Conservation (phyloP, 176 grass and related monocot genomes). For the Alloteropsis semialata region DNA sequence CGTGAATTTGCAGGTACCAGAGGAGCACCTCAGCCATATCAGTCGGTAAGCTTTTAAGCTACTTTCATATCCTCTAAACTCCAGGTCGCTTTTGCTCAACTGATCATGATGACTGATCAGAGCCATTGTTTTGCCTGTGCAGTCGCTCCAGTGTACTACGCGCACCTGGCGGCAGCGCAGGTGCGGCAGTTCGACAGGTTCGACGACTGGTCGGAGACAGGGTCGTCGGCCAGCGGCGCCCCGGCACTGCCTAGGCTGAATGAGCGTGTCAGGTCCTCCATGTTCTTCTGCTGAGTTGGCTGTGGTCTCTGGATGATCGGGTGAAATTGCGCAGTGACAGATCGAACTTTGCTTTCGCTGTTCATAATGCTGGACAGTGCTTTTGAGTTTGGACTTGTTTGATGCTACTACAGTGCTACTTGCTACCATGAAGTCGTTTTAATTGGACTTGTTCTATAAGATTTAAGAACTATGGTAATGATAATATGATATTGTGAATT, state of each 20-base stretch:
- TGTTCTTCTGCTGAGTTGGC: slow-evolving; percentile 65
- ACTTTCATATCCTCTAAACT: not conserved
- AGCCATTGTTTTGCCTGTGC: not conserved
- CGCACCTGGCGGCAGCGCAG: slow-evolving; percentile 56
- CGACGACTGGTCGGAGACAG: slow-evolving; percentile 9
- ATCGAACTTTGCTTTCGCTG: not conserved
- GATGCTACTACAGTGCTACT: not conserved
- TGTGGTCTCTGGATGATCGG: not conserved
- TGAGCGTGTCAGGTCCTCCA: slow-evolving; percentile 18
- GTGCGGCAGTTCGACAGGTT: slow-evolving; percentile 44
- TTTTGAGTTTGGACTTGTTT: not conserved
- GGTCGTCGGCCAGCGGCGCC: not conserved
- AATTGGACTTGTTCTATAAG: too few species aligned
- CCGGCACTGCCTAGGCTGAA: slow-evolving; percentile 34
- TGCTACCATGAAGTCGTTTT: not conserved
- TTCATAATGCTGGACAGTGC: not conserved
- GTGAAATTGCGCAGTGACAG: not conserved
- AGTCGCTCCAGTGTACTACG: slow-evolving; percentile 63
- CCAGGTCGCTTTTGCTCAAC: not conserved
- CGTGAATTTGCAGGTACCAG: slow-evolving; percentile 43
- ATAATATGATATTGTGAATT: too few species aligned
- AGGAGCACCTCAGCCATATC: slow-evolving; percentile 61
- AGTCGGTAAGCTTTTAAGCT: slow-evolving; percentile 31
- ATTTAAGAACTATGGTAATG: too few species aligned
- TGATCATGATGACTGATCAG: not conserved